A percentile compares a stretch with the other conserved stretches of the same genome.
Conservation (phyloP, 495 filamentous ascomycete species). For the Bacidia rubella region DNA sequence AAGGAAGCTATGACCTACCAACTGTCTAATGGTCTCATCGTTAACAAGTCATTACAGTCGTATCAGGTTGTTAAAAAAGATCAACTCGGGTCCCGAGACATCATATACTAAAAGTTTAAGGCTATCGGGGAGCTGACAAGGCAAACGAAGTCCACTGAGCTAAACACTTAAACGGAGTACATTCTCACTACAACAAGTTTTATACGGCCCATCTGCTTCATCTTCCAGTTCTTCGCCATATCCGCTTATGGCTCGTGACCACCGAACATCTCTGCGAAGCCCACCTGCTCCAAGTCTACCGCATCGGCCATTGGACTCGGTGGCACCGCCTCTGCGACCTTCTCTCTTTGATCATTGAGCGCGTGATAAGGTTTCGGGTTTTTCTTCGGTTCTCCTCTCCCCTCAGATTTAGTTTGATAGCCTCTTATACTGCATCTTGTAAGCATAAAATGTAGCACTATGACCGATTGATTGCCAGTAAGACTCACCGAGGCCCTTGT, state of each 20-base stretch:
- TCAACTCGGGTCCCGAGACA: background rate
- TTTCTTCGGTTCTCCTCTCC: conserved; percentile 49
- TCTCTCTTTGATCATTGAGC: conserved; percentile 37
- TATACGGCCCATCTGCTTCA: background rate
- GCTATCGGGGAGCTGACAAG: background rate
- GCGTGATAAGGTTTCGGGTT: conserved; percentile 53
- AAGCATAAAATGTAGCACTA: background rate
- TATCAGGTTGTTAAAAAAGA: too few species aligned
- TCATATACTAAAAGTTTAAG: background rate
- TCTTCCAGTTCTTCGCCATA: background rate
- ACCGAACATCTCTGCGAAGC: conserved; percentile 42
- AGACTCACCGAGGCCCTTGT: conserved; percentile 56
- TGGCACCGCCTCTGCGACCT: conserved; percentile 35
- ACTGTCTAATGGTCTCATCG: too few species aligned
- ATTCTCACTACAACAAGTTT: background rate
- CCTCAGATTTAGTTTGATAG: conserved; percentile 63
- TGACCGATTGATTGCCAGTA: background rate
- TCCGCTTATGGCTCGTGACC: background rate
- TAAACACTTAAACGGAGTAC: background rate
- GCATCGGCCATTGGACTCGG: conserved; percentile 35
- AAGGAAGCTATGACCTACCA: background rate
- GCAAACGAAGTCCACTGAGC: background rate
- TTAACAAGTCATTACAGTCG: too few species aligned
- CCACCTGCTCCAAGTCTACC: conserved; percentile 42
- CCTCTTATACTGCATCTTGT: conserved; percentile 47